These are phyloP conservation scores for Candida lessepsii DNA, from an alignment of 805 yeast genomes.

Conservation along the genomic window DNA sequence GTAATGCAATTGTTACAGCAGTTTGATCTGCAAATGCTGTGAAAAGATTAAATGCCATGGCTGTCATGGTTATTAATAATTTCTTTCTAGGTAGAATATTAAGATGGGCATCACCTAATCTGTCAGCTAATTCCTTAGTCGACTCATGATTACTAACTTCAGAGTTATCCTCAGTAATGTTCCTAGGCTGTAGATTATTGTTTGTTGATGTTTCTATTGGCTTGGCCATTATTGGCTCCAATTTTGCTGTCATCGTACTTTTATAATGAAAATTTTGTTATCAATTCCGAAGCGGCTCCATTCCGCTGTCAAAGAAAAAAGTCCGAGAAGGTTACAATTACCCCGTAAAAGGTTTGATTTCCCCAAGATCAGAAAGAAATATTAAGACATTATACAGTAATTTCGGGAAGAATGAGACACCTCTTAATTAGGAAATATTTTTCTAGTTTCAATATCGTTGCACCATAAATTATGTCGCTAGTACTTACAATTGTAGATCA, in stretches of 20 bases:
- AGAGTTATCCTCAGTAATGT: neutral
- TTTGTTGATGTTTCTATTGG: neutral
- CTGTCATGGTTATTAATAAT: slow-evolving; percentile 31
- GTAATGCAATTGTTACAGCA: slow-evolving; percentile 43
- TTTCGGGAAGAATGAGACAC: too few species aligned
- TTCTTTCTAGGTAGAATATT: slow-evolving; percentile 36
- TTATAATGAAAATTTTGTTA: neutral
- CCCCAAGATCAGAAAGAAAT: too few species aligned
- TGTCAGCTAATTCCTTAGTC: slow-evolving; percentile 16
- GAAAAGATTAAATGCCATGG: slow-evolving; percentile 36
- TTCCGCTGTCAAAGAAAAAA: neutral
- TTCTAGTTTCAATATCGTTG: too few species aligned
- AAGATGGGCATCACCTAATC: slow-evolving; percentile 39
- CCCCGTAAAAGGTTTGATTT: too few species aligned
- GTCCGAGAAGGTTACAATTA: slow-evolving; percentile 1
- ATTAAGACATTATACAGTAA: too few species aligned
- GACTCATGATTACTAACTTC: neutral
- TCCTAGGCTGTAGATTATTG: too few species aligned
- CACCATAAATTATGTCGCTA: too few species aligned
- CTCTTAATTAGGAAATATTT: too few species aligned
- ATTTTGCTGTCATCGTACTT: too few species aligned
- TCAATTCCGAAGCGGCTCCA: slow-evolving; percentile 6
- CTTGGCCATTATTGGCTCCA: neutral
- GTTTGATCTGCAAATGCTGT: slow-evolving; percentile 46
- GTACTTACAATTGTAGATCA: too few species aligned